These are phyloP conservation scores for Remersonia thermophila DNA, from an alignment of 2,329 filamentous ascomycete genomes.

Conservation along the genomic window DNA sequence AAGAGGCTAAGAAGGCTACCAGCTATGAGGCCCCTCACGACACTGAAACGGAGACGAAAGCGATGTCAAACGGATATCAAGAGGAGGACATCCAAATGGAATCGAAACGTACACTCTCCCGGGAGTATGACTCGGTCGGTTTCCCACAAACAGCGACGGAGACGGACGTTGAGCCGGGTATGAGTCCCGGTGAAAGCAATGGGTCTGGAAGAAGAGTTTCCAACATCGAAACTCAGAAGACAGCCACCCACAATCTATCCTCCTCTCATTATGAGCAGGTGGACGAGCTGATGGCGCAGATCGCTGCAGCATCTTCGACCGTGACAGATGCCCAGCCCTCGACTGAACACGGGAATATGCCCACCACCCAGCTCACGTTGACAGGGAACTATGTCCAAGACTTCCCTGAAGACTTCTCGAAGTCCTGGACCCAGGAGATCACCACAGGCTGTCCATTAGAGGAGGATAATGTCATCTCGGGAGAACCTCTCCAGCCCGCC, in stretches of 20 bases:
- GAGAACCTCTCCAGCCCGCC: slow-evolving; percentile 15
- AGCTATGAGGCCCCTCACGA: slow-evolving; percentile 15
- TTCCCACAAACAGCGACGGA: too few species aligned
- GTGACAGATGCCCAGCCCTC: slow-evolving; percentile 15
- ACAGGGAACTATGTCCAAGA: slow-evolving; percentile 39
- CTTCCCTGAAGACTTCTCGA: slow-evolving; percentile 39
- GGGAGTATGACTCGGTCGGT: too few species aligned
- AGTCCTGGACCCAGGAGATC: slow-evolving; percentile 26
- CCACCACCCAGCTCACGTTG: slow-evolving; percentile 15
- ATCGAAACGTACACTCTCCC: too few species aligned
- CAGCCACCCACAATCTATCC: too few species aligned
- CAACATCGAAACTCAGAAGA: too few species aligned
- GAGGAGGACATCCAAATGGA: too few species aligned
- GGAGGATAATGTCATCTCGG: too few species aligned
- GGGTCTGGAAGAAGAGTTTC: too few species aligned
- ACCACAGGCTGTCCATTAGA: slow-evolving; percentile 10
- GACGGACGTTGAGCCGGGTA: too few species aligned
- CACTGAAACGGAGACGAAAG: slow-evolving; percentile 11
- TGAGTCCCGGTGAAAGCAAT: too few species aligned
- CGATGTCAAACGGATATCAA: too few species aligned
- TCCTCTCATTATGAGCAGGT: too few species aligned
- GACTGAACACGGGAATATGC: neutral
- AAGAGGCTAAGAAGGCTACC: slow-evolving; percentile 17
- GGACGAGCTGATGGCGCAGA: slow-evolving; percentile 21
- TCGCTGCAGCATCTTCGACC: neutral